Base-by-base conservation (phyloP, 1,284 basidiomycete species). In the Thecaphora frezii region DNA sequence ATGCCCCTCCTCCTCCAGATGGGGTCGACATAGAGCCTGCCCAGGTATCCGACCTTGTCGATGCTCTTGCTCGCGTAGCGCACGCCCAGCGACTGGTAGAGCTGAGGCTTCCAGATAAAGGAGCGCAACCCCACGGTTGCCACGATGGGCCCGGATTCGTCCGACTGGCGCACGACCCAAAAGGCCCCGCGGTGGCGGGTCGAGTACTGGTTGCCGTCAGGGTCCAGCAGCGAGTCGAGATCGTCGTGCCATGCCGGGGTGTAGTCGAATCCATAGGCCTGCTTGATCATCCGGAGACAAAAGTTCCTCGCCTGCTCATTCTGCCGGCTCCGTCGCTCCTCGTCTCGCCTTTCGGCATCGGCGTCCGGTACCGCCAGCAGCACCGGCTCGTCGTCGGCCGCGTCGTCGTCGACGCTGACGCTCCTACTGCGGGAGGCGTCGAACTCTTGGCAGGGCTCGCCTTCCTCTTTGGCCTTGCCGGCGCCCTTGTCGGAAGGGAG, bases 41-140 rank as follows among this genome's bases (percentile, higher is more conserved):
- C 37, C 5, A 66, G 48, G 40, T 60, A 56, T 52, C 55, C 55
- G 41, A 66, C 58, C 44, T 46, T 53, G 45, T 66, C 64, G 40
- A 66, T 66, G 43, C 64, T 66, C 39, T 59, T 59, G 38, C 45
- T 62, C 9, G 64, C 55, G 39, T 66, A 66, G 53, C 56, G 55
- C 3, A 44, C 46, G 21, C 64, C 64, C 8, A 66, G 33, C 2
- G 64, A 46, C 39, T 66, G 64, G 40, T 62, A 66, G 52, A 66
- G 53, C 37, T 61, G 50, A 7, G 64, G 64, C 23, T 59, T 62
- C 64, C 64, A 66, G 28, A 66, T 66, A 21, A 66, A 47, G 21
- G 64, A 66, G 37, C 59, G 64, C 26, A 66, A 36, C 2, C 58
- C 64, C 4, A 56, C 37, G 5, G 64, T 59, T 43, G 64, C 64